Base-by-base conservation (phyloP, 768 basidiomycete species). In the Kockovaella imperatae region DNA sequence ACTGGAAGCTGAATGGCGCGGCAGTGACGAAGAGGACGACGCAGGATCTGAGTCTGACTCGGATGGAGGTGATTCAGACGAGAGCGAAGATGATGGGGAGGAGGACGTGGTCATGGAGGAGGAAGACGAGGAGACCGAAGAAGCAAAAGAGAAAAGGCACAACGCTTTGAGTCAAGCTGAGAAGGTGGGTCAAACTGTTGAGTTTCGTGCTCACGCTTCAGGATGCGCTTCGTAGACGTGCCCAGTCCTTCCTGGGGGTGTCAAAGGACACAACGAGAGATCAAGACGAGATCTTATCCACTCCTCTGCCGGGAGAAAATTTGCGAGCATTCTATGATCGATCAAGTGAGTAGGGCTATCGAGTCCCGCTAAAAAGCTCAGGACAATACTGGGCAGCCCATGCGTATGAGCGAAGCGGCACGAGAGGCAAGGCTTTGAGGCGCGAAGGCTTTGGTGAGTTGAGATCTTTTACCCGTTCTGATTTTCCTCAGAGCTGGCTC, bases 281-380 rank as follows among this genome's bases (percentile, higher is more conserved):
- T 1, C 74, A 77, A 0, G 87, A 88, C 61, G 86, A 89, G 50
- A 69, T 78, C 0, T 64, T 84, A 23, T 84, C 82, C 57, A 89
- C 87, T 0, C 89, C 89, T 0, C 74, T 83, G 3, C 86, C 87
- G 0, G 86, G 87, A 10, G 89, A 93, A 68, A 84, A 84, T 0
- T 71, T 90, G 6, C 82, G 86, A 0, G 76, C 77, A 70, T 91
- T 91, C 67, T 91, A 88, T 59, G 80, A 83, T 4, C 80, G 87
- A 6, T 82, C 84, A 15, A 79, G 86, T 83, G 66, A 57, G 56
- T 81, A 82, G n/a, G n/a, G n/a, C n/a, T n/a, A n/a, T n/a, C n/a
- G n/a, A n/a, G n/a, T n/a, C n/a, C n/a, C n/a, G n/a, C n/a, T n/a
- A n/a, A n/a, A n/a, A n/a, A n/a, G n/a, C n/a, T n/a, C n/a, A n/a